Conservation (phyloP, 148 eudicot genomes). For the Spergularia bocconei region DNA sequence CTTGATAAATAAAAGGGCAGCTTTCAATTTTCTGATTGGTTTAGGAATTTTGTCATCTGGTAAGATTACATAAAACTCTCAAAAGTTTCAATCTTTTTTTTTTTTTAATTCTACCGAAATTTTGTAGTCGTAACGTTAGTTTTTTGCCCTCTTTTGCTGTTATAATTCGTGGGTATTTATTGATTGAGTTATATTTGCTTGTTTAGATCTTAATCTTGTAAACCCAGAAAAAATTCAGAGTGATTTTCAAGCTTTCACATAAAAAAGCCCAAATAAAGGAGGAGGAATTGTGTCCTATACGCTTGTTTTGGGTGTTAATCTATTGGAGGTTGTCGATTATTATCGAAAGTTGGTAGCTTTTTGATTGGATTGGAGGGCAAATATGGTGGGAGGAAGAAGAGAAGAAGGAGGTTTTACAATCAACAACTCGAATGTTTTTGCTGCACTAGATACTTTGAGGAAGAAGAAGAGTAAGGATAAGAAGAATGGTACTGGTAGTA, state of each 20-base stretch:
- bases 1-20: background rate
- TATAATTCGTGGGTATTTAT: background rate
- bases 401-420: conserved; percentile 54
- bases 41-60: conserved; percentile 10
- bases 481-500: conserved; percentile 34
- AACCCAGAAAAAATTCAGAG: background rate
- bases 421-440: conserved; percentile 78
- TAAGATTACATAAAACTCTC: background rate
- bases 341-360: background rate
- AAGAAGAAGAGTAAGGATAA: conserved; percentile 84
- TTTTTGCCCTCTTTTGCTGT: background rate
- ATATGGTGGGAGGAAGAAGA: conserved; percentile 70
- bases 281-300: too few relatives aligned
- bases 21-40: background rate
- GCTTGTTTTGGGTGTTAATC: background rate
- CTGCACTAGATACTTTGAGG: conserved; percentile 70
- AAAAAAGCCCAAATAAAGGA: background rate
- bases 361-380: background rate
- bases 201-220: background rate
- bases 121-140: too few relatives aligned
- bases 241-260: background rate
- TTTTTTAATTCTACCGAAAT: too few relatives aligned
- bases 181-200: background rate
- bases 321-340: background rate
- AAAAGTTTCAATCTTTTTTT: background rate